Percentiles rank a stretch among this genome's conserved stretches.
Evolutionary conservation across 495 filamentous ascomycete genomes (phyloP).

Genomic region (Lasiosphaeris hirsuta): DNA sequence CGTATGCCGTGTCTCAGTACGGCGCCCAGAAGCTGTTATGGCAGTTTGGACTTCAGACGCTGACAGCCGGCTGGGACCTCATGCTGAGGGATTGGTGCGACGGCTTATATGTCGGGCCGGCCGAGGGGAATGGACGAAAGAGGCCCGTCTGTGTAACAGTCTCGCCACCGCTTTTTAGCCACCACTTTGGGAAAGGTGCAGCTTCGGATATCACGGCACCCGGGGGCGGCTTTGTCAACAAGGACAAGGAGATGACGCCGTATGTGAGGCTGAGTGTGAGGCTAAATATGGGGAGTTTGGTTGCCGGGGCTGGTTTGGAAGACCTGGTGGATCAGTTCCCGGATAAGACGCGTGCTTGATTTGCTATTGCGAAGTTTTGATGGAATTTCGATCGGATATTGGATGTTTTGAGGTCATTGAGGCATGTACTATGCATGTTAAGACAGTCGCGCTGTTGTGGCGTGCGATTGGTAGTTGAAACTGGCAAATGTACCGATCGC

Average conservation of each 20-base stretch:
- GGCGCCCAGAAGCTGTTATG: conserved; percentile 44
- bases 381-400: too few species aligned
- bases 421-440: too few species aligned
- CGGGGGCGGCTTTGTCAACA: conserved; percentile 42
- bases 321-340: conserved; percentile 37
- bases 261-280: conserved; percentile 45
- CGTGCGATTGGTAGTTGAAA: too few species aligned
- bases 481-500: too few species aligned
- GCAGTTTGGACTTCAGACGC: conserved; percentile 34
- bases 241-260: conserved; percentile 40
- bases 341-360: neutral
- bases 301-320: conserved; percentile 21
- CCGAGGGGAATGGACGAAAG: neutral
- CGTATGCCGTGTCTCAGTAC: conserved; percentile 43
- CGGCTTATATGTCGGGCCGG: conserved; percentile 16
- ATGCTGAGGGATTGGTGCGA: conserved; percentile 48
- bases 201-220: conserved; percentile 43
- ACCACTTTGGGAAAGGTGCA: conserved; percentile 37
- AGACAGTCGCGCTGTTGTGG: too few species aligned
- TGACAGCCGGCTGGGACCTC: conserved; percentile 43
- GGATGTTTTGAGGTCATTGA: too few species aligned
- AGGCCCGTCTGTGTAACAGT: conserved; percentile 40
- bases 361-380: too few species aligned
- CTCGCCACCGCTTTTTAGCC: conserved; percentile 48
- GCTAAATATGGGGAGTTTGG: conserved; percentile 39